phyloP scores from a whole-genome alignment of 1,139 yeast genomes.

The Yamadazyma mexicana region DNA sequence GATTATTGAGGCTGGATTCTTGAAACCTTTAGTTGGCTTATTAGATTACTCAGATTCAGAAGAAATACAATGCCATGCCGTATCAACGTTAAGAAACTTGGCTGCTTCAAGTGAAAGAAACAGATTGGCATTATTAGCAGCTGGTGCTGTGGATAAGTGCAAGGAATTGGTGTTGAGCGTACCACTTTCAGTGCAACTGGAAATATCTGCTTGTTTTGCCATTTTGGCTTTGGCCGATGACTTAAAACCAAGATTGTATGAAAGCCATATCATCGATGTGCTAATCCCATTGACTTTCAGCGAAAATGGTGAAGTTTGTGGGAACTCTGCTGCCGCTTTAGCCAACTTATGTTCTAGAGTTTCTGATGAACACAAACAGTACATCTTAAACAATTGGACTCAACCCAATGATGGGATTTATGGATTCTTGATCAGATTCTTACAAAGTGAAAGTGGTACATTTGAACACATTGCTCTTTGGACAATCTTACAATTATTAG shows the following conservation, averaged over 20 bases:
- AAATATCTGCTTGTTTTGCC: slow-evolving; percentile 96
- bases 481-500: slow-evolving; percentile 92
- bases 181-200: slow-evolving; percentile 89
- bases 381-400: slow-evolving; percentile 78
- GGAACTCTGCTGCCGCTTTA: slow-evolving; percentile 97
- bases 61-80: slow-evolving; percentile 97
- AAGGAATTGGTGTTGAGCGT: slow-evolving; percentile 82
- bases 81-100: slow-evolving; percentile 88
- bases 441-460: slow-evolving; percentile 86
- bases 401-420: slow-evolving; percentile 82
- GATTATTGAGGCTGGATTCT: slow-evolving; percentile 93
- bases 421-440: slow-evolving; percentile 78
- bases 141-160: slow-evolving; percentile 95
- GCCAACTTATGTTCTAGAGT: slow-evolving; percentile 94
- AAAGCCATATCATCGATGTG: slow-evolving; percentile 83
- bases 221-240: slow-evolving; percentile 96
- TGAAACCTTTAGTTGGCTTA: slow-evolving; percentile 82
- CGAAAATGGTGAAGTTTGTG: slow-evolving; percentile 92
- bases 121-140: slow-evolving; percentile 86
- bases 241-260: slow-evolving; percentile 80
- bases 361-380: slow-evolving; percentile 65
- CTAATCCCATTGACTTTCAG: slow-evolving; percentile 89
- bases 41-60: slow-evolving; percentile 86
- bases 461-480: slow-evolving; percentile 97
- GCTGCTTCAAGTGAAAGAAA: slow-evolving; percentile 96